phyloP scores from a whole-genome alignment of 2,329 filamentous ascomycete species.

The Aspergillus ruber region DNA sequence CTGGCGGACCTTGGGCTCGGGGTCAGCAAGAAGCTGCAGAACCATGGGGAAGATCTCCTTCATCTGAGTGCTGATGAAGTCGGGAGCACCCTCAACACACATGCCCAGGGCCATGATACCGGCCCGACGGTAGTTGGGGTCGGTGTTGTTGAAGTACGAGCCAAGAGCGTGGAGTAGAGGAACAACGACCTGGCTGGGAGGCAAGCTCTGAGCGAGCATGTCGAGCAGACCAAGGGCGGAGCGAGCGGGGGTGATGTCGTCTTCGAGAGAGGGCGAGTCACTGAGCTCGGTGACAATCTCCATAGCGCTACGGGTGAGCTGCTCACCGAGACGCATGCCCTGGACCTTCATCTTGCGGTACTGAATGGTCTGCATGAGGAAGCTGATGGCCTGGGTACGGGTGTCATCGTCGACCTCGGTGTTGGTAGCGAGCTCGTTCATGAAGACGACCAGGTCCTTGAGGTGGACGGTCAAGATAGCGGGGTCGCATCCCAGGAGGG shows the following conservation, averaged over 20 bases:
- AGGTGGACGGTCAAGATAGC: slow-evolving; percentile 78
- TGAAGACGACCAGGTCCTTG: slow-evolving; percentile 84
- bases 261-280: slow-evolving; percentile 60
- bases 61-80: slow-evolving; percentile 93
- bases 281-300: slow-evolving; percentile 86
- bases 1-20: slow-evolving; percentile 76
- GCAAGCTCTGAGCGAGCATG: slow-evolving; percentile 78
- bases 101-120: slow-evolving; percentile 88
- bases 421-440: slow-evolving; percentile 79
- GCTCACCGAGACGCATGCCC: slow-evolving; percentile 76
- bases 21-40: slow-evolving; percentile 73
- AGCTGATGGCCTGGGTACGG: slow-evolving; percentile 81
- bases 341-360: slow-evolving; percentile 96
- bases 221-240: slow-evolving; percentile 83
- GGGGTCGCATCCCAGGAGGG: slow-evolving; percentile 82
- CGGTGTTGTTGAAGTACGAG: slow-evolving; percentile 66
- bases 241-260: slow-evolving; percentile 77
- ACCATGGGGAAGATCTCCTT: slow-evolving; percentile 78
- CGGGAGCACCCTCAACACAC: slow-evolving; percentile 91
- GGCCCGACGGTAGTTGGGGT: slow-evolving; percentile 77
- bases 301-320: slow-evolving; percentile 80
- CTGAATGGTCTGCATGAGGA: slow-evolving; percentile 85
- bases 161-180: slow-evolving; percentile 83
- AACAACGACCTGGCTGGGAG: slow-evolving; percentile 88
- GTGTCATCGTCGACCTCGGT: slow-evolving; percentile 74